These are phyloP conservation scores for Metarhizium sp. DNA, from an alignment of 2,329 filamentous ascomycete species.

Conservation along the genomic window DNA sequence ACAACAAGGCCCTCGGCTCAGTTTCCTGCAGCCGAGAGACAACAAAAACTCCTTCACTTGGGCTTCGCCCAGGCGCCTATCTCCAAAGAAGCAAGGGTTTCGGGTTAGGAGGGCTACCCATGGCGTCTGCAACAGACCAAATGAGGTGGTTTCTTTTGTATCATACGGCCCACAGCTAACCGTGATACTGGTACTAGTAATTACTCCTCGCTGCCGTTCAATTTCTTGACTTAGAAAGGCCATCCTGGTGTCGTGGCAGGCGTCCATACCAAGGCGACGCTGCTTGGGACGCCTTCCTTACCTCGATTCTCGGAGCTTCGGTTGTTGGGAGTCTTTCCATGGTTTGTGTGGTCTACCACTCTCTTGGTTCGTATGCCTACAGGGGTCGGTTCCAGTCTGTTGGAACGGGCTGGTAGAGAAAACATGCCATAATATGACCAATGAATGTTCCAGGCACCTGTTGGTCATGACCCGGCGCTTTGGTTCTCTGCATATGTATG, in stretches of 20 bases:
- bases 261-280: not conserved
- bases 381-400: not conserved
- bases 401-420: not conserved
- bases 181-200: not conserved
- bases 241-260: not conserved
- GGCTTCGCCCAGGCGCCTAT: not conserved
- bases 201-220: not conserved
- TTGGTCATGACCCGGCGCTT: not conserved
- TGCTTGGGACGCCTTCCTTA: not conserved
- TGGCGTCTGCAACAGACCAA: conserved; percentile 3
- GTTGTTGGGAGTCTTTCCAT: too few relatives aligned
- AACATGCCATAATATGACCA: not conserved
- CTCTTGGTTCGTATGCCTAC: not conserved
- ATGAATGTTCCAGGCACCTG: not conserved
- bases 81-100: not conserved
- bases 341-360: not conserved
- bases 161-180: not conserved
- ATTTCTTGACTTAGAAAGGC: not conserved
- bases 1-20: not conserved
- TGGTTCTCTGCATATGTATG: not conserved
- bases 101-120: not conserved
- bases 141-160: not conserved
- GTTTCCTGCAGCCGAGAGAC: conserved; percentile 1
- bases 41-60: not conserved
- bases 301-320: not conserved